Base-by-base conservation (phyloP, 139 green algal species). In the Chlorella sp. region DNA sequence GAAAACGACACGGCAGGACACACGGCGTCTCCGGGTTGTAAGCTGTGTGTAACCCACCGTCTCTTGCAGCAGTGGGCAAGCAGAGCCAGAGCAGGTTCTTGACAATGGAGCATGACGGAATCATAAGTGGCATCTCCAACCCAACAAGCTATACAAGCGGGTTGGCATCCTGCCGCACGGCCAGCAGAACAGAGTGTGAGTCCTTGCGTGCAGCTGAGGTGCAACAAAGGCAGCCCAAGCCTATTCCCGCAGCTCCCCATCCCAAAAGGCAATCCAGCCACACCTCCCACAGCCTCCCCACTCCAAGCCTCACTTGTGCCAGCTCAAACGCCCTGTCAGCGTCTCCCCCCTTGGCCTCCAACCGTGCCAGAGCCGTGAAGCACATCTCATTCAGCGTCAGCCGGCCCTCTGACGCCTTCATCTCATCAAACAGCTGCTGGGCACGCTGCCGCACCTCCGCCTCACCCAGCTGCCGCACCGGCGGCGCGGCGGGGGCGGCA, bases 321-420 rank as follows among this genome's bases (percentile, higher is more conserved):
- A 84, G 73, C n/a, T 24, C 75, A 28, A 95, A 83, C 14, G 95
- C 94, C 16, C 87, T 86, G 42, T 89, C 86, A 16, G 87, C 42
- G 3, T 95, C 87, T 16, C 95, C 92, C 7, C 39, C 71, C 4
- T 88, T 53, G 5, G 91, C 93, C 22, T 92, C 93, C 84, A 95
- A 90, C n/a, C 88, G 69, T 0, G 60, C 90, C 83, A 90, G 79
- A 32, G 81, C 91, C 32, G 77, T 93, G 87, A 66, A 95, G 87
- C 91, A 91, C 42, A 89, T 71, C 37, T 91, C 81, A 15, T 73
- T 89, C 15, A 71, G 75, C 18, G 71, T 3, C 42, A 82, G 71
- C 42, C 12, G 0, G 0, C 81, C 81, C 0, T 15, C 53, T 14
- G 66, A 82, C 16, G 7, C 40, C 89, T 85, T 69, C 89, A 91